Evolutionary conservation across 495 filamentous ascomycete genomes (phyloP).

Genomic region (Friedmanniomyces endolithicus): DNA sequence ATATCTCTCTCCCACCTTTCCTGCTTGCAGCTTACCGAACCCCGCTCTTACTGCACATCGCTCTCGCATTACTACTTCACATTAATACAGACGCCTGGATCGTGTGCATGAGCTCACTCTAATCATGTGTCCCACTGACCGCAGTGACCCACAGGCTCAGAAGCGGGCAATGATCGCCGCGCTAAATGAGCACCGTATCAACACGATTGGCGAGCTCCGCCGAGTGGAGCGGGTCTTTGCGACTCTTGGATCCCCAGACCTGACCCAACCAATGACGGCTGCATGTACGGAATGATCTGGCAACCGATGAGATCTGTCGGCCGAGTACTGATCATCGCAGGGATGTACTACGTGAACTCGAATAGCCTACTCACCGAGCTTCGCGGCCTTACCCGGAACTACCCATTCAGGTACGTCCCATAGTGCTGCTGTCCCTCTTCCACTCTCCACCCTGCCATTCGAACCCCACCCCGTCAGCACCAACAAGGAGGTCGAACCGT

Average conservation of each 20-base stretch:
- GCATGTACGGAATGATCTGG: constrained; percentile 38
- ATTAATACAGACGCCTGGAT: neutral
- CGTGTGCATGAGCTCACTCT: neutral
- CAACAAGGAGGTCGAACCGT: too few species aligned
- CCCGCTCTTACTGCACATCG: neutral
- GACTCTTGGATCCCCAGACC: constrained; percentile 39
- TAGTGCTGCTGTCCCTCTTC: too few species aligned
- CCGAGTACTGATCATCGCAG: constrained; percentile 14
- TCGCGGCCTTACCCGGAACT: constrained; percentile 53
- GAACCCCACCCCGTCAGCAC: too few species aligned
- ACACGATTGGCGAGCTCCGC: constrained; percentile 62
- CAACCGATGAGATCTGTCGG: neutral
- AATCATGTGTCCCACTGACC: constrained; percentile 16
- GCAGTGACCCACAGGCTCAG: constrained; percentile 30
- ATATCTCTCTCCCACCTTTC: too few species aligned
- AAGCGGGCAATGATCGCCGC: constrained; percentile 39
- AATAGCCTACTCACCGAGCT: constrained; percentile 65
- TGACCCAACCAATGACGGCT: constrained; percentile 53
- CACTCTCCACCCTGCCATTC: too few species aligned
- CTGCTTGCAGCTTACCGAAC: too few species aligned
- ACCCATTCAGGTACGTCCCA: constrained; percentile 46
- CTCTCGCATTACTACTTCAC: neutral
- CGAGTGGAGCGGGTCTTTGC: constrained; percentile 58
- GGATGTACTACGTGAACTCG: constrained; percentile 57
- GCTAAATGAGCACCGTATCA: constrained; percentile 52